A percentile compares a stretch with the other conserved stretches of the same genome.
phyloP scores from a whole-genome alignment of 2,329 filamentous ascomycete species.

The Sporothrix humicola region DNA sequence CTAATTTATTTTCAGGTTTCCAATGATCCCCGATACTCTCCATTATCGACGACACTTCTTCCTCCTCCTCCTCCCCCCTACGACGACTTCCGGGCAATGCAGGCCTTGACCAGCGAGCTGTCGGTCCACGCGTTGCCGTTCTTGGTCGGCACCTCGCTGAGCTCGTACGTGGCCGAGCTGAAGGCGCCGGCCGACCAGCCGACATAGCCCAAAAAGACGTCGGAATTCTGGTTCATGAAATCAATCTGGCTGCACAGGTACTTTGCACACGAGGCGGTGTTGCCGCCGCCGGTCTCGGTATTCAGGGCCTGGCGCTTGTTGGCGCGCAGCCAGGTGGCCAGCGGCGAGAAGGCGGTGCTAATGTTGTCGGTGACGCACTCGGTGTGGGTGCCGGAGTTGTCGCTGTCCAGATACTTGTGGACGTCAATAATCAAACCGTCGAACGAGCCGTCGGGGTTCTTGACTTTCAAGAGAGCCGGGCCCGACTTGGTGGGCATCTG shows the following conservation, averaged over 20 bases:
- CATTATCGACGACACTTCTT: background rate
- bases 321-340: slow-evolving; percentile 46
- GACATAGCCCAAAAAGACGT: slow-evolving; percentile 42
- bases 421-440: slow-evolving; percentile 60
- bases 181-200: slow-evolving; percentile 43
- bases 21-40: background rate
- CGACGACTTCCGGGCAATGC: slow-evolving; percentile 31
- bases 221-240: slow-evolving; percentile 45
- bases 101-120: slow-evolving; percentile 35
- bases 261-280: slow-evolving; percentile 46
- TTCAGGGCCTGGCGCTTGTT: slow-evolving; percentile 45
- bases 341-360: slow-evolving; percentile 47
- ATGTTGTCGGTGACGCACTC: slow-evolving; percentile 59
- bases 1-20: background rate
- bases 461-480: slow-evolving; percentile 56
- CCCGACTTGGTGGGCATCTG: slow-evolving; percentile 32
- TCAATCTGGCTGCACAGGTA: slow-evolving; percentile 44
- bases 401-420: slow-evolving; percentile 64
- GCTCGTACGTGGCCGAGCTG: slow-evolving; percentile 39
- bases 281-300: slow-evolving; percentile 48
- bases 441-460: slow-evolving; percentile 62
- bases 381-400: slow-evolving; percentile 59
- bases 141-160: slow-evolving; percentile 41
- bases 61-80: background rate
- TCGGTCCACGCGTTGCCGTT: slow-evolving; percentile 39